Conservation (phyloP, 257 asterid genomes). For the Thymus quinquecostatus region DNA sequence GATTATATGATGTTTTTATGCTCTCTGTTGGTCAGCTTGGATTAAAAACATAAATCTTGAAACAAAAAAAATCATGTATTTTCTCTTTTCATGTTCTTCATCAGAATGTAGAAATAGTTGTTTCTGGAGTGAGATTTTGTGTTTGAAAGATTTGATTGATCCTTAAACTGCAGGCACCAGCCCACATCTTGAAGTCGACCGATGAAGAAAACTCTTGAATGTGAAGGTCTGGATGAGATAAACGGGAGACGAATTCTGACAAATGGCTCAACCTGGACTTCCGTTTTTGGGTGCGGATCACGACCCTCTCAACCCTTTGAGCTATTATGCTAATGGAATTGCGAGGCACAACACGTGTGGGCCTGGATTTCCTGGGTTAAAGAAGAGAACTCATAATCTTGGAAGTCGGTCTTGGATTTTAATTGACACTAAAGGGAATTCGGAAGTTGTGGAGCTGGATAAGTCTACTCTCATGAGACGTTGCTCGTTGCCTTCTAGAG, state of each 20-base stretch:
- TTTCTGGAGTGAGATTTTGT: conserved; percentile 15
- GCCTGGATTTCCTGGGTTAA: conserved; percentile 62
- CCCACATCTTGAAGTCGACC: conserved; percentile 29
- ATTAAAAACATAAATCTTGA: neutral
- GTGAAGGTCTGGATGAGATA: conserved; percentile 28
- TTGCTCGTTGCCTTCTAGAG: conserved; percentile 95
- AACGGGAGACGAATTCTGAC: conserved; percentile 28
- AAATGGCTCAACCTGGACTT: conserved; percentile 63
- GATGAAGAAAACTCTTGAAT: conserved; percentile 44
- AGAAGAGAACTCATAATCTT: conserved; percentile 87
- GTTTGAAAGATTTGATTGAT: conserved; percentile 17
- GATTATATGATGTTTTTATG: neutral
- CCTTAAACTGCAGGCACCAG: conserved; percentile 20
- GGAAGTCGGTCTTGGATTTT: conserved; percentile 94
- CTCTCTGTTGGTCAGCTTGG: neutral
- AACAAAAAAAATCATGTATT: neutral
- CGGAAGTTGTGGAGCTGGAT: conserved; percentile 81
- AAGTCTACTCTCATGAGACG: conserved; percentile 84
- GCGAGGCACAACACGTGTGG: conserved; percentile 43
- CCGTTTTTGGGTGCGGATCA: conserved; percentile 42
- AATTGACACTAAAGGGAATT: conserved; percentile 77
- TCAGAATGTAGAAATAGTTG: conserved; percentile 29
- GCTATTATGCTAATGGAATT: conserved; percentile 40
- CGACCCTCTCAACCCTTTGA: conserved; percentile 43
- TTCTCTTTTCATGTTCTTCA: conserved; percentile 26